These are phyloP conservation scores for Xerocomus spinulosus DNA, from an alignment of 768 basidiomycete species.

Conservation along the genomic window DNA sequence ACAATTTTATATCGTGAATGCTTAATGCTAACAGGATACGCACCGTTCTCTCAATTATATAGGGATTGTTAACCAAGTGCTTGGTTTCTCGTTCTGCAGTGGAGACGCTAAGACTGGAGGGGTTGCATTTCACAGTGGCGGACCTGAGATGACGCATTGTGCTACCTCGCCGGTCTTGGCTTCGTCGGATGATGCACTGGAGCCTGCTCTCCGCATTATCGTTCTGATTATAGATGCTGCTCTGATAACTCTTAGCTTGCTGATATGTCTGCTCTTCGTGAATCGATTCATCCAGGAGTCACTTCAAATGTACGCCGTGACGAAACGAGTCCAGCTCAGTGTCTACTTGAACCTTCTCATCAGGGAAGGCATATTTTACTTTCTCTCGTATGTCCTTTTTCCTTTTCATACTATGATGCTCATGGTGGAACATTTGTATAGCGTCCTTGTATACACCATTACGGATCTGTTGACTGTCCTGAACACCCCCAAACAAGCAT, in stretches of 20 bases:
- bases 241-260: neutral
- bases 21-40: neutral
- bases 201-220: neutral
- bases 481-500: no score
- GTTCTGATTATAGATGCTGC: neutral
- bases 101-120: neutral
- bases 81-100: neutral
- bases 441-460: no score
- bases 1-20: no score
- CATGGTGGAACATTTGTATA: no score
- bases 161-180: no score
- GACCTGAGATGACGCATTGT: no score
- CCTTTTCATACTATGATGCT: no score
- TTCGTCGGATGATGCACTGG: no score
- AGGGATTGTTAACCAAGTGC: neutral
- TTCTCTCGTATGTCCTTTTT: neutral
- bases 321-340: neutral
- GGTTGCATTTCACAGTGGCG: no score
- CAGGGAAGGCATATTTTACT: neutral
- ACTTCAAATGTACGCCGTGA: neutral
- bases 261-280: neutral
- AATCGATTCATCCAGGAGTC: neutral
- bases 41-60: neutral
- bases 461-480: no score
- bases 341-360: neutral